A percentile compares a stretch with the other conserved stretches of the same genome.
phyloP scores from a whole-genome alignment of 129 eudicot species.

The Arctium minus region DNA sequence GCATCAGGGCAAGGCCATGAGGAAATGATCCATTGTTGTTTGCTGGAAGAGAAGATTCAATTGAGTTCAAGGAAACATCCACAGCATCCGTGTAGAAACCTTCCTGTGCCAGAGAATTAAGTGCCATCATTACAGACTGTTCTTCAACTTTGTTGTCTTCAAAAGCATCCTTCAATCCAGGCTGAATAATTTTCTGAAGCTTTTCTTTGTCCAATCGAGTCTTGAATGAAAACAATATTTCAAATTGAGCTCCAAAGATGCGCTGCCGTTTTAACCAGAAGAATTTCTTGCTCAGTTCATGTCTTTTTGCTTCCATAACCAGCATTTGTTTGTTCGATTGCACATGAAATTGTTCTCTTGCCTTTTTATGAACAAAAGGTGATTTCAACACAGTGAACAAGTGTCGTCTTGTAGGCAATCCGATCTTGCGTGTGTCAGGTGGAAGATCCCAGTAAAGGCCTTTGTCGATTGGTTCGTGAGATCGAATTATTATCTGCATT shows the following conservation, averaged over 20 bases:
- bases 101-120: conserved; percentile 53
- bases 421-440: conserved; percentile 23
- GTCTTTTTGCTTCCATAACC: conserved; percentile 29
- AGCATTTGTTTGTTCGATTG: conserved; percentile 28
- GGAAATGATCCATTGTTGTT: conserved; percentile 74
- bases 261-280: conserved; percentile 39
- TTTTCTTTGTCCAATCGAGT: conserved; percentile 32
- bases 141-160: conserved; percentile 64
- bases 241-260: conserved; percentile 40
- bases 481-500: conserved; percentile 33
- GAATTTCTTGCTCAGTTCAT: conserved; percentile 28
- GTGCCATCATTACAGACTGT: conserved; percentile 40
- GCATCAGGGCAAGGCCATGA: conserved; percentile 67
- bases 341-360: conserved; percentile 38
- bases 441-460: conserved; percentile 37
- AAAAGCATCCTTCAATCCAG: conserved; percentile 47
- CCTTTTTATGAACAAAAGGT: conserved; percentile 40
- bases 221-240: conserved; percentile 27
- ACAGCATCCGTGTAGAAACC: conserved; percentile 76
- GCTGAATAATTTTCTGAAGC: conserved; percentile 6
- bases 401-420: conserved; percentile 24
- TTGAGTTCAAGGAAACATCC: conserved; percentile 76
- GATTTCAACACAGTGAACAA: conserved; percentile 32
- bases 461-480: conserved; percentile 31
- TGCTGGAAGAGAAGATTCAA: conserved; percentile 67